These are phyloP conservation scores for Draba incana DNA, from an alignment of 345 rosid species.

Conservation along the genomic window DNA sequence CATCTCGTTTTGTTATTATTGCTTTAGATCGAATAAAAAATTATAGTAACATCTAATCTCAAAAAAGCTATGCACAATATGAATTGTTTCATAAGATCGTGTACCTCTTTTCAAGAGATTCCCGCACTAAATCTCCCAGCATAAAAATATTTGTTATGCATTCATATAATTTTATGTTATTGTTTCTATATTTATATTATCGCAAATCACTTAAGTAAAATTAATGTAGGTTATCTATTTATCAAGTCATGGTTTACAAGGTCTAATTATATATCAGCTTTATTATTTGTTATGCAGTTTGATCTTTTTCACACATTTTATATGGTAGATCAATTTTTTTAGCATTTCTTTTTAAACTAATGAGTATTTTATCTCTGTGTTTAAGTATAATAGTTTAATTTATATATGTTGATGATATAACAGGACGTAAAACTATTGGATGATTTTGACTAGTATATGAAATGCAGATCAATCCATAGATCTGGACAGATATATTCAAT, in stretches of 20 bases:
- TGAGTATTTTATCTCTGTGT: too few relatives aligned
- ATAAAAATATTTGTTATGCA: not conserved
- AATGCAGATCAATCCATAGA: too few relatives aligned
- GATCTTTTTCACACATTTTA: too few relatives aligned
- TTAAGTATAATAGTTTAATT: too few relatives aligned
- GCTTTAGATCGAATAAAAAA: slow-evolving; percentile 19
- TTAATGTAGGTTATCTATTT: not conserved
- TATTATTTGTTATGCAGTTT: not conserved
- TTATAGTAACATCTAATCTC: slow-evolving; percentile 16
- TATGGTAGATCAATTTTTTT: too few relatives aligned
- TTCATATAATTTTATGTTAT: too few relatives aligned
- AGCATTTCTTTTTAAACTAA: too few relatives aligned
- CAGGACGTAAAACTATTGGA: too few relatives aligned
- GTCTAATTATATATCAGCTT: not conserved
- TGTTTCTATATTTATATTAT: not conserved
- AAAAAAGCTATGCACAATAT: slow-evolving; percentile 19
- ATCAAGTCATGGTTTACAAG: slow-evolving; percentile 3
- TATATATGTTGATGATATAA: too few relatives aligned
- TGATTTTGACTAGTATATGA: too few relatives aligned
- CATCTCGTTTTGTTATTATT: slow-evolving; percentile 2
- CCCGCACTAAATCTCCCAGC: slow-evolving; percentile 15
- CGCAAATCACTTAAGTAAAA: too few relatives aligned
- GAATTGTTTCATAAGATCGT: slow-evolving; percentile 24
- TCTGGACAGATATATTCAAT: too few relatives aligned
- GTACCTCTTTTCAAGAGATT: slow-evolving; percentile 23